Evolutionary conservation across 441 rosid genomes (phyloP).

Genomic region (Gossypium davidsonii): DNA sequence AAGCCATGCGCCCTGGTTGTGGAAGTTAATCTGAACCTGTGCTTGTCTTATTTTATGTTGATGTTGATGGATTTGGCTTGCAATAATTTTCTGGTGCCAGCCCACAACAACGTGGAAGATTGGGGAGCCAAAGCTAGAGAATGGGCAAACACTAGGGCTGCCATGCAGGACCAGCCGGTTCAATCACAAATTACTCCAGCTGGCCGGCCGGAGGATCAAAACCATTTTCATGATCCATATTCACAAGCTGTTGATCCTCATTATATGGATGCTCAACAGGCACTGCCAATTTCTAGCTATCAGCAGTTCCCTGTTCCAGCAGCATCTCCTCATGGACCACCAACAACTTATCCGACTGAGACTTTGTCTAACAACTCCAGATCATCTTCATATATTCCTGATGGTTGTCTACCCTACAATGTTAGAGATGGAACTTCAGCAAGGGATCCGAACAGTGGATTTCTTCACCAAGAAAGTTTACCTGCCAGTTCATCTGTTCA

Average conservation of each 20-base stretch:
- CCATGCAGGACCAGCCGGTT: conserved; percentile 48
- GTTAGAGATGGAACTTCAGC: conserved; percentile 41
- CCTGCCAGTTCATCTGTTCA: conserved; percentile 55
- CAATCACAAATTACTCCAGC: conserved; percentile 43
- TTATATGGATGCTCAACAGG: conserved; percentile 52
- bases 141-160: conserved; percentile 68
- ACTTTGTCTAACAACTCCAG: conserved; percentile 31
- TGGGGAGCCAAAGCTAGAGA: conserved; percentile 97
- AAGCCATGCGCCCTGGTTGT: background rate
- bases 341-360: conserved; percentile 42
- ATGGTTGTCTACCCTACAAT: conserved; percentile 36
- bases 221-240: conserved; percentile 42
- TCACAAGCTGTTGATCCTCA: conserved; percentile 40
- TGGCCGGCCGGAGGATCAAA: conserved; percentile 47
- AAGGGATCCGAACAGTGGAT: conserved; percentile 37
- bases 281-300: conserved; percentile 39
- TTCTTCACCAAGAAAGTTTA: conserved; percentile 38
- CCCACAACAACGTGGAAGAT: conserved; percentile 56
- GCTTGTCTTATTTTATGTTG: background rate
- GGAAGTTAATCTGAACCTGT: background rate
- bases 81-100: conserved; percentile 30
- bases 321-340: conserved; percentile 34
- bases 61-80: conserved; percentile 15
- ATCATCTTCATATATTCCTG: conserved; percentile 35
- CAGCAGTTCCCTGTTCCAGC: conserved; percentile 56